phyloP scores from a whole-genome alignment of 2,329 filamentous ascomycete genomes.

The Coleophoma eucalyptorum region DNA sequence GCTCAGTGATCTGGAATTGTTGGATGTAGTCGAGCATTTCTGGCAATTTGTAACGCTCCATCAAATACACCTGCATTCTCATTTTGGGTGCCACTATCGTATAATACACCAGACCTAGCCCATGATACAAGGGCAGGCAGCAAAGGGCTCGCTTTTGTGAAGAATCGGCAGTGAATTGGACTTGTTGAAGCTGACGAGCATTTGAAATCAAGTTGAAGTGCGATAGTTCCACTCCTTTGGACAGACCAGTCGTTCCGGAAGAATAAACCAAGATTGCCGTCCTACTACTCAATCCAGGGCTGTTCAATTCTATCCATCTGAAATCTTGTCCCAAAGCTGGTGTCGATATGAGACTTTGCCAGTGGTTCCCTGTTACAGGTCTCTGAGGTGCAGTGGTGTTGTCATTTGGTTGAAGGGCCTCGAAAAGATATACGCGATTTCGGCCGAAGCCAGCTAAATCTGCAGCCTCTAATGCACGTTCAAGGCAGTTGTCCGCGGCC shows the following conservation, averaged over 20 bases:
- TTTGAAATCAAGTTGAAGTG: conserved; percentile 76
- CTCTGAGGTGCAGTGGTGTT: not conserved
- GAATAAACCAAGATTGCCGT: conserved; percentile 75
- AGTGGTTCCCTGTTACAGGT: not conserved
- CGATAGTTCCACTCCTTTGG: conserved; percentile 74
- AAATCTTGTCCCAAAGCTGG: not conserved
- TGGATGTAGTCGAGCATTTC: too few species aligned
- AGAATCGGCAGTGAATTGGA: conserved; percentile 10
- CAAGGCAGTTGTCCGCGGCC: conserved; percentile 51
- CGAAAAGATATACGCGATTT: conserved; percentile 59
- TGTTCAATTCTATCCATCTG: not conserved
- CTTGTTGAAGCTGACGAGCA: conserved; percentile 35
- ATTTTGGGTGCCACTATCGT: too few species aligned
- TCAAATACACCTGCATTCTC: too few species aligned
- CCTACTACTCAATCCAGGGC: conserved; percentile 29
- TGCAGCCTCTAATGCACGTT: conserved; percentile 63
- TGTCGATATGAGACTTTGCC: too few species aligned
- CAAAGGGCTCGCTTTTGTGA: conserved; percentile 38
- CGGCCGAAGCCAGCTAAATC: conserved; percentile 46
- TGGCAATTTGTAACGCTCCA: too few species aligned
- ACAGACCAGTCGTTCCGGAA: conserved; percentile 74
- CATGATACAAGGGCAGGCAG: conserved; percentile 74
- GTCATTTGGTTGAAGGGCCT: conserved; percentile 34
- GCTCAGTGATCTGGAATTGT: too few species aligned
- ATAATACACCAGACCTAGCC: conserved; percentile 61